phyloP scores from a whole-genome alignment of 352 stramenopile species.

The Phytophthora pinifolia region DNA sequence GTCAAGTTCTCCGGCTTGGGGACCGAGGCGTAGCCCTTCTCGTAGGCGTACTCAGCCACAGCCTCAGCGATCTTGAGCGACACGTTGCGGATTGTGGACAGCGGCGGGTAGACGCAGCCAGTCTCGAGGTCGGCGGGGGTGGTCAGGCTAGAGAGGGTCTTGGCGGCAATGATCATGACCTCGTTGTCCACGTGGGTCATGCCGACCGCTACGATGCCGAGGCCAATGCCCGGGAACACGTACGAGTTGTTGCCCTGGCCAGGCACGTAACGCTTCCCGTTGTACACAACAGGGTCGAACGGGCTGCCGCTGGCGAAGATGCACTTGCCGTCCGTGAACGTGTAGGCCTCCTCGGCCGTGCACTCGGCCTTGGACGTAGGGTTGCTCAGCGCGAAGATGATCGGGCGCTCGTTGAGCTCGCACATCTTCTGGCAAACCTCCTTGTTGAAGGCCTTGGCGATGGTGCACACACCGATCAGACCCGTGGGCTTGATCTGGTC shows the following conservation, averaged over 20 bases:
- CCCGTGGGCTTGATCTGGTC: constrained; percentile 91
- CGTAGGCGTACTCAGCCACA: constrained; percentile 84
- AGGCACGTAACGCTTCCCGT: constrained; percentile 83
- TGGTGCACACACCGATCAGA: constrained; percentile 94
- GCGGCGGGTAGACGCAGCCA: constrained; percentile 93
- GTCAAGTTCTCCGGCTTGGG: constrained; percentile 41
- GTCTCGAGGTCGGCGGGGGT: constrained; percentile 88
- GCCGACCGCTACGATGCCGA: constrained; percentile 90
- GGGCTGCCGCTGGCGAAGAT: constrained; percentile 96
- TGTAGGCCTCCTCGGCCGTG: constrained; percentile 96
- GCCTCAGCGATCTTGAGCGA: constrained; percentile 92
- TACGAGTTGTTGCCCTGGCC: constrained; percentile 96
- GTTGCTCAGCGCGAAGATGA: constrained; percentile 98
- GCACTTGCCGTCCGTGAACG: constrained; percentile 94
- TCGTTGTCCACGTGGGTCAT: constrained; percentile 78
- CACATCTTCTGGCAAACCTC: constrained; percentile 90
- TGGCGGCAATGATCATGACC: constrained; percentile 82
- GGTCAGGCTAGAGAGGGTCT: constrained; percentile 72
- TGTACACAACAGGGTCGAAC: constrained; percentile 93
- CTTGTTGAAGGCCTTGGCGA: constrained; percentile 90
- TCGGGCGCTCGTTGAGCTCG: constrained; percentile 85
- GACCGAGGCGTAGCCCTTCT: constrained; percentile 46
- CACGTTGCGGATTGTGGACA: constrained; percentile 92
- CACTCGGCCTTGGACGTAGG: constrained; percentile 96
- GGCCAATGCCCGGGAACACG: constrained; percentile 96